Percentiles rank a stretch among this genome's conserved stretches.
Evolutionary conservation across 768 basidiomycete genomes (phyloP).

Genomic region (Boletus insuetus): DNA sequence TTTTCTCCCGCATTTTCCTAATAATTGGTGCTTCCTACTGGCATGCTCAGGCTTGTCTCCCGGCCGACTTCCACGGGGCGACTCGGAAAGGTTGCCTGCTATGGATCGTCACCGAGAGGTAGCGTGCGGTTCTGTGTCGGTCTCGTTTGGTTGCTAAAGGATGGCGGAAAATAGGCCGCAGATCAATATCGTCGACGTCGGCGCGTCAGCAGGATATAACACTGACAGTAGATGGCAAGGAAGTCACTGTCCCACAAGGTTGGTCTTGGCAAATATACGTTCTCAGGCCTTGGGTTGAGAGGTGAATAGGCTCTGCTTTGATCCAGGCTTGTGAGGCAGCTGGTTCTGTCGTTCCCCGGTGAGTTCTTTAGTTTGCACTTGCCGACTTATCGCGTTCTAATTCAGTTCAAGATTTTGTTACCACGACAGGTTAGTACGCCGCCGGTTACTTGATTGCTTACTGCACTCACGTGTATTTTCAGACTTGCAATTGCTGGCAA

Average conservation of each 20-base stretch:
- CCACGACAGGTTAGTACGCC: constrained; percentile 65
- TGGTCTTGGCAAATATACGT: constrained; percentile 27
- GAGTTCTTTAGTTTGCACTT: constrained; percentile 15
- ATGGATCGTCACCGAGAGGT: constrained; percentile 38
- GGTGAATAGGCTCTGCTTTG: constrained; percentile 76
- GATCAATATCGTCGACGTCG: constrained; percentile 65
- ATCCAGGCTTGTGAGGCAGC: constrained; percentile 96
- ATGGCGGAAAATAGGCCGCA: constrained; percentile 42
- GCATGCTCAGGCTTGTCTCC: constrained; percentile 71
- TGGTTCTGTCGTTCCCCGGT: constrained; percentile 80
- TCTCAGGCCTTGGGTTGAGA: constrained; percentile 6
- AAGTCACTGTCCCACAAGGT: constrained; percentile 97
- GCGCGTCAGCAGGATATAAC: constrained; percentile 77
- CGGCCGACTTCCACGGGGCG: constrained; percentile 64
- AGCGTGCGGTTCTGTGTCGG: neutral
- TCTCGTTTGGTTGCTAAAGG: constrained; percentile 1
- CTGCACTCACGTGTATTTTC: constrained; percentile 1
- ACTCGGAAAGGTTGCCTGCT: constrained; percentile 60
- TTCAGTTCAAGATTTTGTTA: constrained; percentile 64
- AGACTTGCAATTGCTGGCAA: constrained; percentile 97
- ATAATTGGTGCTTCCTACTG: constrained; percentile 17
- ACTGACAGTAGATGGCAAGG: constrained; percentile 93
- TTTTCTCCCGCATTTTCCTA: constrained; percentile 17
- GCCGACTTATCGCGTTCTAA: constrained; percentile 10
- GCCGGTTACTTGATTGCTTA: neutral